Evolutionary conservation across 1,139 yeast genomes (phyloP).

Genomic region (Suzukiozyma palmioleophila): DNA sequence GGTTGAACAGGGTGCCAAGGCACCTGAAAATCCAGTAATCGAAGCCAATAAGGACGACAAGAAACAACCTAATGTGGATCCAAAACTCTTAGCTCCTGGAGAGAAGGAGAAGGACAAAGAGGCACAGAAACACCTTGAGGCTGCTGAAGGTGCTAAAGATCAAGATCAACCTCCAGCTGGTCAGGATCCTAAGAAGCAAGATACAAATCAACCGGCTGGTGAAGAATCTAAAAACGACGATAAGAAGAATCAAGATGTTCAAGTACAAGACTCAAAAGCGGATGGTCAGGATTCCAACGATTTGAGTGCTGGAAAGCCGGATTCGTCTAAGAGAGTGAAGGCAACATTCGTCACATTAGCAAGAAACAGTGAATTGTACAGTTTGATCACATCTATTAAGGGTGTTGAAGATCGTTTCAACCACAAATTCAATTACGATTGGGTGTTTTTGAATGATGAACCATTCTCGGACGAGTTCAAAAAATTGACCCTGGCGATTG

Average conservation of each 20-base stretch:
- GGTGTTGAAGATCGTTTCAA: conserved; percentile 72
- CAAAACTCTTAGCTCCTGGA: neutral
- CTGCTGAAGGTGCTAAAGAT: conserved; percentile 1
- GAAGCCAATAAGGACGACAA: neutral
- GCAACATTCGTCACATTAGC: conserved; percentile 62
- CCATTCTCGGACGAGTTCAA: conserved; percentile 56
- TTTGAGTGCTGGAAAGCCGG: neutral
- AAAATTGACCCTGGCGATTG: conserved; percentile 40
- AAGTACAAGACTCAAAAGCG: neutral
- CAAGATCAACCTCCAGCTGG: conserved; percentile 9
- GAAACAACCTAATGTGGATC: neutral
- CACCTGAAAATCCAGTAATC: neutral
- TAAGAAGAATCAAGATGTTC: neutral
- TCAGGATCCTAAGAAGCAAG: neutral
- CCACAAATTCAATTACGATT: conserved; percentile 62
- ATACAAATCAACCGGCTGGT: no score
- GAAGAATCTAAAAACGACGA: neutral
- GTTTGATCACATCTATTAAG: conserved; percentile 62
- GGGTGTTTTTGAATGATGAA: conserved; percentile 75
- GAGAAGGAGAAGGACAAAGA: conserved; percentile 2
- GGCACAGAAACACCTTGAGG: conserved; percentile 3
- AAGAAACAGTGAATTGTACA: conserved; percentile 59
- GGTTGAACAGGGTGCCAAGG: neutral
- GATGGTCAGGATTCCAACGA: neutral
- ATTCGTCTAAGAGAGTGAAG: conserved; percentile 33